Conservation (phyloP, 106 monocot genomes). For the Ottelia alismoides region DNA sequence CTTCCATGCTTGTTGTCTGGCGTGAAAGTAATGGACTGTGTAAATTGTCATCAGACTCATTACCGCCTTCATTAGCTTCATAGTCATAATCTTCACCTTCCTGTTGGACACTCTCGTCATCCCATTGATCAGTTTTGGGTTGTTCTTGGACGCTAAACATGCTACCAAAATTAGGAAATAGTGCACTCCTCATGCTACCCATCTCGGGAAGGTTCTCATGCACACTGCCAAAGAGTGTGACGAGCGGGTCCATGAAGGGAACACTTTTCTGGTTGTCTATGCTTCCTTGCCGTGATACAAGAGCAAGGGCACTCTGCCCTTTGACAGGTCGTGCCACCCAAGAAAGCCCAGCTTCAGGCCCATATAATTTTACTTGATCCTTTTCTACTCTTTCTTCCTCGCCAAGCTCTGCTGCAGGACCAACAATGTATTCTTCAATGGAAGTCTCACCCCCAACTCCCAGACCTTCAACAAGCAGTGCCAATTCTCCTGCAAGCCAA, state of each 20-base stretch:
- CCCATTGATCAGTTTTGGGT: conserved; percentile 44
- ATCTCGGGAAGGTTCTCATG: conserved; percentile 68
- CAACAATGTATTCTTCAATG: conserved; percentile 59
- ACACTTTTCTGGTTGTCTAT: conserved; percentile 35
- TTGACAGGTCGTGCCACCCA: conserved; percentile 69
- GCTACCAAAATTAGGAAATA: conserved; percentile 89
- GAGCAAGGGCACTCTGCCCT: conserved; percentile 42
- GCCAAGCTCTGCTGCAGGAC: conserved; percentile 30
- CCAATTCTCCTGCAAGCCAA: conserved; percentile 50
- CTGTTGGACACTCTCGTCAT: conserved; percentile 44
- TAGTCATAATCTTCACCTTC: conserved; percentile 38
- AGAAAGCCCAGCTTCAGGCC: conserved; percentile 43
- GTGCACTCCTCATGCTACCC: conserved; percentile 50
- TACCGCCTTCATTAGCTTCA: conserved; percentile 24
- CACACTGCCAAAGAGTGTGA: conserved; percentile 77
- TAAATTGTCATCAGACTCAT: conserved; percentile 51
- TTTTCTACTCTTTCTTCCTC: conserved; percentile 27
- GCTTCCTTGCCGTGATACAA: conserved; percentile 56
- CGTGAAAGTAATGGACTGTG: conserved; percentile 47
- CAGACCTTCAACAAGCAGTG: conserved; percentile 60
- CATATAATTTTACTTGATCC: conserved; percentile 34
- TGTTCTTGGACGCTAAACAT: conserved; percentile 69
- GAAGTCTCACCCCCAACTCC: conserved; percentile 45
- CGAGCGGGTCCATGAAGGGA: conserved; percentile 66
- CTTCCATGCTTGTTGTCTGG: conserved; percentile 44